A percentile compares a stretch with the other conserved stretches of the same genome.
These are phyloP conservation scores for Suaeda aralocaspica DNA, from an alignment of 148 eudicot species.

Conservation along the genomic window DNA sequence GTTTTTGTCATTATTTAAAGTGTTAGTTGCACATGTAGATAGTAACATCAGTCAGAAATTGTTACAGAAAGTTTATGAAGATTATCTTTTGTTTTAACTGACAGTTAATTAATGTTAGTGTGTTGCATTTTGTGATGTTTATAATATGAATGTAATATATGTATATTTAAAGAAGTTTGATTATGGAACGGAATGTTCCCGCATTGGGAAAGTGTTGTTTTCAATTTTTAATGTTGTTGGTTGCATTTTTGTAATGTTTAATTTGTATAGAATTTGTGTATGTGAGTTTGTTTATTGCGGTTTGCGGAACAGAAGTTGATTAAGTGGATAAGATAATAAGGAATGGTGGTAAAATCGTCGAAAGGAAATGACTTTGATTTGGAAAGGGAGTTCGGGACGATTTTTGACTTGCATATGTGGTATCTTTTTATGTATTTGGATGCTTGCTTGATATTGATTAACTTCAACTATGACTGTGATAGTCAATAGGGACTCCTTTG, in stretches of 20 bases:
- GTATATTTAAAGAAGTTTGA: neutral
- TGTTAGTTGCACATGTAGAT: neutral
- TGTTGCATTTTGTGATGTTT: no score
- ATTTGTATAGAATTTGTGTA: neutral
- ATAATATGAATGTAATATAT: neutral
- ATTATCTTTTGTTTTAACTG: no score
- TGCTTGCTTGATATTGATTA: neutral
- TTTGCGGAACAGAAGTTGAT: neutral
- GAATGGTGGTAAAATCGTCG: no score
- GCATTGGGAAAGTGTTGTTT: no score
- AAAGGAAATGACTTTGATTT: neutral
- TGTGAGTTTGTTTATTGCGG: neutral
- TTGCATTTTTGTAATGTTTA: no score
- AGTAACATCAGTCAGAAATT: slow-evolving; percentile 4
- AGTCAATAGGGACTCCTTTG: neutral
- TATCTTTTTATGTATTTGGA: neutral
- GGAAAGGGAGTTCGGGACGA: neutral
- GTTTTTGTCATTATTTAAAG: neutral
- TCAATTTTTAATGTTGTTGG: no score
- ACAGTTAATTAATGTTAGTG: no score
- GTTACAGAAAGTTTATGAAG: neutral
- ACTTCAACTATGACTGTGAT: neutral
- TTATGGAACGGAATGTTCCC: neutral
- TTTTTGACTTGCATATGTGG: neutral
- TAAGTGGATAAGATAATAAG: no score